Conservation (phyloP, 768 basidiomycete genomes). For the Lactifluus piperatus region DNA sequence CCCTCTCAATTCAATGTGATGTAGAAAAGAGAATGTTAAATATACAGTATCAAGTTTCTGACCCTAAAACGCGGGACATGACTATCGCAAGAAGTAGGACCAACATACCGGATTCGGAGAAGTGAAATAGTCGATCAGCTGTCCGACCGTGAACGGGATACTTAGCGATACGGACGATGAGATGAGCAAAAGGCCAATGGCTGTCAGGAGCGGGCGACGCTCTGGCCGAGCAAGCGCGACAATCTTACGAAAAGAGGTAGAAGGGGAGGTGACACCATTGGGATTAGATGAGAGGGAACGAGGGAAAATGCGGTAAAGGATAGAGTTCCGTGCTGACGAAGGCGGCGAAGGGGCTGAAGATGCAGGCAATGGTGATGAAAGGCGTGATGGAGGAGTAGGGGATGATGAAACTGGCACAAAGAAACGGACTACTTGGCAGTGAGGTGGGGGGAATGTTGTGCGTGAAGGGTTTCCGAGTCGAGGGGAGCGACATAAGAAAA, state of each 20-base stretch:
- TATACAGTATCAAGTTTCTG: background rate
- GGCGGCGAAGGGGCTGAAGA: background rate
- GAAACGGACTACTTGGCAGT: background rate
- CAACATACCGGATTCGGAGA: slow-evolving; percentile 54
- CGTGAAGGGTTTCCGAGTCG: background rate
- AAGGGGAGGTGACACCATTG: slow-evolving; percentile 32
- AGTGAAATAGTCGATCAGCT: slow-evolving; percentile 90
- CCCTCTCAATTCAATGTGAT: background rate
- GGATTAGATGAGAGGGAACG: background rate
- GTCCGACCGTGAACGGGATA: slow-evolving; percentile 88
- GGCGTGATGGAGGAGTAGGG: background rate
- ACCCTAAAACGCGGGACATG: background rate
- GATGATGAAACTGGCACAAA: background rate
- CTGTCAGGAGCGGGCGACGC: slow-evolving; percentile 61
- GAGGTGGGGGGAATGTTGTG: background rate
- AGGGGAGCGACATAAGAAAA: background rate
- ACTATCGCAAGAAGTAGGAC: background rate
- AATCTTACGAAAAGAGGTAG: slow-evolving; percentile 68
- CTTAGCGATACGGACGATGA: slow-evolving; percentile 89
- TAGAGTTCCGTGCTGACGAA: background rate
- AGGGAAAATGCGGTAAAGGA: slow-evolving; percentile 14
- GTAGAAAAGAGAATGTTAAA: background rate
- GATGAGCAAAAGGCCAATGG: slow-evolving; percentile 73
- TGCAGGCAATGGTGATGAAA: background rate
- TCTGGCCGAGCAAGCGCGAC: slow-evolving; percentile 76